Conservation (phyloP, 768 basidiomycete species). For the Agaricus subrufescens region DNA sequence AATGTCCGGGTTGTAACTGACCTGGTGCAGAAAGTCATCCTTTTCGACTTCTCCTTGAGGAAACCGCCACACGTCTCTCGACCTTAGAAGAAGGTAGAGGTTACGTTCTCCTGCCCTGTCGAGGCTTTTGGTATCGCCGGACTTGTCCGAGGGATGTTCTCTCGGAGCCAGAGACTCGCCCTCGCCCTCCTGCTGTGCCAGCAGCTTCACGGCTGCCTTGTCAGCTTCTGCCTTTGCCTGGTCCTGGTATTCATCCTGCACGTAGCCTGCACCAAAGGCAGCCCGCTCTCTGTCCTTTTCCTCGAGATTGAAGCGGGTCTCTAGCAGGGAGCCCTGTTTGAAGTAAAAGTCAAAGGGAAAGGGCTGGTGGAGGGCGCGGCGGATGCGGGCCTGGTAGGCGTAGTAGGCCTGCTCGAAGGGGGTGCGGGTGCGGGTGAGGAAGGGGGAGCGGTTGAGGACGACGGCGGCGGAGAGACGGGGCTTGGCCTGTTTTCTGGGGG, state of each 20-base stretch:
- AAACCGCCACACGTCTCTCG: conserved; percentile 67
- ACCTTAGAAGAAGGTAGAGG: conserved; percentile 78
- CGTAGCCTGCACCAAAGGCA: conserved; percentile 69
- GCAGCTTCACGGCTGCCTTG: conserved; percentile 53
- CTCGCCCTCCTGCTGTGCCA: conserved; percentile 55
- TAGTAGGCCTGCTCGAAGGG: conserved; percentile 79
- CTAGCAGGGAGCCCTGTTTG: conserved; percentile 83
- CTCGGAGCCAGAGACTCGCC: conserved; percentile 61
- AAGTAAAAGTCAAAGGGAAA: conserved; percentile 91
- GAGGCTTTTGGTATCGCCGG: conserved; percentile 63
- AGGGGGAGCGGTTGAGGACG: conserved; percentile 73
- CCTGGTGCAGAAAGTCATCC: conserved; percentile 76
- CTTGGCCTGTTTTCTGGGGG: conserved; percentile 25
- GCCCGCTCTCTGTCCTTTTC: conserved; percentile 66
- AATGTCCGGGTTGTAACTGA: conserved; percentile 22
- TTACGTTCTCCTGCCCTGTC: conserved; percentile 84
- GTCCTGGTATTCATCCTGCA: conserved; percentile 38
- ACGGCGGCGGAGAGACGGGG: conserved; percentile 55
- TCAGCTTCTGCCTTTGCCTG: conserved; percentile 45
- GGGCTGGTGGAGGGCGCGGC: conserved; percentile 82
- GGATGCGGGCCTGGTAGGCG: conserved; percentile 77
- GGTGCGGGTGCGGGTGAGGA: conserved; percentile 66
- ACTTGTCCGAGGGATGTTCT: conserved; percentile 54
- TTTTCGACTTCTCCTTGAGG: conserved; percentile 62
- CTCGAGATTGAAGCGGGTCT: conserved; percentile 74